phyloP scores from a whole-genome alignment of 2,329 filamentous ascomycete species.

The Beauveria varroae region DNA sequence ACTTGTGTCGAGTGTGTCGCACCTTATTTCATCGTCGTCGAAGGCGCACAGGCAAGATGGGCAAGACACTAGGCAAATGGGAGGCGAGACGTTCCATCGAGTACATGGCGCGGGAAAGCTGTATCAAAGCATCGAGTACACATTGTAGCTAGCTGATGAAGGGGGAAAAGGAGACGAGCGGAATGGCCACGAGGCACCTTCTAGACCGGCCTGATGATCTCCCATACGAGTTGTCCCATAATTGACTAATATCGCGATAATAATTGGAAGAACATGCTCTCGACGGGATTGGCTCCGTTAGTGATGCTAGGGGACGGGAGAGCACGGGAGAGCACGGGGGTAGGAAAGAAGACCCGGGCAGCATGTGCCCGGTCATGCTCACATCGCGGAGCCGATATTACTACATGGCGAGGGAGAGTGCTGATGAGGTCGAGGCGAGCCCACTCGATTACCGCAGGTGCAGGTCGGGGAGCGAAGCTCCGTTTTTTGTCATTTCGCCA shows the following conservation, averaged over 20 bases:
- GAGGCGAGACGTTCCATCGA: neutral
- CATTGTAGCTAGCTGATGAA: neutral
- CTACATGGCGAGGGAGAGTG: constrained; percentile 1
- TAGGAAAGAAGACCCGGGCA: neutral
- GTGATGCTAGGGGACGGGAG: neutral
- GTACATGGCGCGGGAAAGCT: neutral
- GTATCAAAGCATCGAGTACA: neutral
- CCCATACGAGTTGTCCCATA: neutral
- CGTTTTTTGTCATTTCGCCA: neutral
- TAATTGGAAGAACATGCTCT: neutral
- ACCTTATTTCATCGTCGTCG: constrained; percentile 7
- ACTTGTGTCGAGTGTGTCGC: constrained; percentile 4
- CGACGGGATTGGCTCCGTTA: neutral
- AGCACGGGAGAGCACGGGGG: neutral
- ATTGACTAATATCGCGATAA: constrained; percentile 6
- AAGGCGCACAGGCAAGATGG: neutral
- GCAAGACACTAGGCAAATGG: neutral
- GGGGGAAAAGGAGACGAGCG: neutral
- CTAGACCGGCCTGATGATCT: neutral
- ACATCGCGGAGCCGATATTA: constrained; percentile 8
- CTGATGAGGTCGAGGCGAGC: neutral
- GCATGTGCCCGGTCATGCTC: neutral
- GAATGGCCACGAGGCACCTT: constrained; percentile 1
- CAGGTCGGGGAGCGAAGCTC: neutral
- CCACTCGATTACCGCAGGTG: constrained; percentile 9